Base-by-base conservation (phyloP, 2,329 filamentous ascomycete genomes). In the Nothophoma quercina region DNA sequence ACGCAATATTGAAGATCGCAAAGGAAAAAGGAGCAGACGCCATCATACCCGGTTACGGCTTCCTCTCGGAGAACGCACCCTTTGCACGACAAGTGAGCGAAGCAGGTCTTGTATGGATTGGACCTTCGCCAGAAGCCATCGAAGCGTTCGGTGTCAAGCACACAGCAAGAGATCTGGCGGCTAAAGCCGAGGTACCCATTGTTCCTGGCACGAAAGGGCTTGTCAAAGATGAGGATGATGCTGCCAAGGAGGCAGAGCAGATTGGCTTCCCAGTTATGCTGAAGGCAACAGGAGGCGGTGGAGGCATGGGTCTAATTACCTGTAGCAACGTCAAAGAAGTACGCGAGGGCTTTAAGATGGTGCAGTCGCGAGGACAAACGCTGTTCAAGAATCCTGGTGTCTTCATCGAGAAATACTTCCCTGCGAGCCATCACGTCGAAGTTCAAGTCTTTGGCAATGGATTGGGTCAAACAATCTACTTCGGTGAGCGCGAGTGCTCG, bases 401-500 rank as follows among this genome's bases (percentile, higher is more conserved):
- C 78, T 85, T 96, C 55, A 88, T 96, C 19, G 91, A 96, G 75
- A 87, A 86, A 60, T 96, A 91, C 71, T 90, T 93, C 65, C 83
- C 88, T 15, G 85, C 87, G 0, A 90, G 89, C 30, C 84, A 90
- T 23, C 92, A 96, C 69, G 90, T 96, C 51, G 92, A 96, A 74
- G 90, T 96, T 5, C 92, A 96, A 70, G 85, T 96, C 13, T 95
- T 96, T 73, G 92, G 91, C 34, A 92, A 96, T 68, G 86, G 86
- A 43, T 81, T 86, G 62, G 91, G 91, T 1, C 85, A 89, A 68
- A 91, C 88, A 13, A 87, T 96, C 8, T 87, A 89, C n/a, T 84
- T 96, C 23, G 91, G 91, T 16, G 92, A 96, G 76, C 82, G 92
- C 49, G 92, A 96, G 71, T 96, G 92, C 75, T 93, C 89, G 43